Evolutionary conservation across 2,329 filamentous ascomycete species (phyloP).

Genomic region (Colletotrichum liriopes): DNA sequence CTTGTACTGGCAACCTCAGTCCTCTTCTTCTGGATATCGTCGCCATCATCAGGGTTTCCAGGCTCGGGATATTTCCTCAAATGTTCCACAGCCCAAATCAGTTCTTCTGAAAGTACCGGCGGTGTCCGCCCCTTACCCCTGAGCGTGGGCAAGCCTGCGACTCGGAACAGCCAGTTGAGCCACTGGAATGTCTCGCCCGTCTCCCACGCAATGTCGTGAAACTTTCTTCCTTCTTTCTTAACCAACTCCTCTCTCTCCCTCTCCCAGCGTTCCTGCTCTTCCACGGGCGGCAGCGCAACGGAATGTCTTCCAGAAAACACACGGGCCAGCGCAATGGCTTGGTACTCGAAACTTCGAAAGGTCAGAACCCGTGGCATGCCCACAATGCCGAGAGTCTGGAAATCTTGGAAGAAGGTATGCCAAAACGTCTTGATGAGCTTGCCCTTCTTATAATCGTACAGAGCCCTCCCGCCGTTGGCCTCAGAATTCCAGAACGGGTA

Average conservation of each 20-base stretch:
- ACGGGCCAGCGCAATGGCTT: constrained; percentile 67
- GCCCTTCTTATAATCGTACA: constrained; percentile 66
- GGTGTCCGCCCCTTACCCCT: constrained; percentile 63
- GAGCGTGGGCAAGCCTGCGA: constrained; percentile 65
- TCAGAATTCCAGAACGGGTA: constrained; percentile 66
- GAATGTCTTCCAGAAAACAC: constrained; percentile 61
- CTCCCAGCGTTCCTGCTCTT: constrained; percentile 65
- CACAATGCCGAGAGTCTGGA: constrained; percentile 64
- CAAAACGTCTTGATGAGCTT: constrained; percentile 63
- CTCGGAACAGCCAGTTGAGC: constrained; percentile 61
- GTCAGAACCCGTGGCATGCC: constrained; percentile 67
- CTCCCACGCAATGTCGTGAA: constrained; percentile 70
- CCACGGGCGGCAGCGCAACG: constrained; percentile 54
- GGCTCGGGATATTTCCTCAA: constrained; percentile 63
- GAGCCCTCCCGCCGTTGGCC: constrained; percentile 57
- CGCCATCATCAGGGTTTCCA: constrained; percentile 40
- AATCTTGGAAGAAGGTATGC: constrained; percentile 68
- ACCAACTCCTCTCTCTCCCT: constrained; percentile 52
- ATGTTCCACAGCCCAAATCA: constrained; percentile 65
- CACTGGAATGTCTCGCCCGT: constrained; percentile 65
- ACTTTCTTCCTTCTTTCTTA: constrained; percentile 55
- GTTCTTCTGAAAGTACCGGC: constrained; percentile 59
- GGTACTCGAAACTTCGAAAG: constrained; percentile 71
- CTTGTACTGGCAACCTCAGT: not conserved
- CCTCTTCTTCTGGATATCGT: not conserved